These are phyloP conservation scores for Podaxis sp. DNA, from an alignment of 768 basidiomycete genomes.

Conservation along the genomic window DNA sequence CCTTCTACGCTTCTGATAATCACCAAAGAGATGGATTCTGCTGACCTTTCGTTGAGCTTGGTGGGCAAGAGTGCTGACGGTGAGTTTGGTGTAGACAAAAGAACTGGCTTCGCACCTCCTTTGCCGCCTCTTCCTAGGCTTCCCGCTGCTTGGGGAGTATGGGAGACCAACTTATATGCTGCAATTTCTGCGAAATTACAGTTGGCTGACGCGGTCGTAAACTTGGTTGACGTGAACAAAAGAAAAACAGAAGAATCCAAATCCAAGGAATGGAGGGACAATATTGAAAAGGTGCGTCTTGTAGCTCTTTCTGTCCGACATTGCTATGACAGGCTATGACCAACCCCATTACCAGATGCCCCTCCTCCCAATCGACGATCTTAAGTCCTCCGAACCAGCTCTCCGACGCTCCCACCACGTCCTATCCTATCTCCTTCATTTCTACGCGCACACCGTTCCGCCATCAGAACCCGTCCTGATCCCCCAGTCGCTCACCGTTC, in stretches of 20 bases:
- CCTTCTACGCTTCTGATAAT: too few relatives aligned
- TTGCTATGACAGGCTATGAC: not conserved
- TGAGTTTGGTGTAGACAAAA: constrained; percentile 81
- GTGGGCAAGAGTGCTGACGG: not conserved
- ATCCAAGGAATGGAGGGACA: constrained; percentile 53
- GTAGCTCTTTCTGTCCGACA: not conserved
- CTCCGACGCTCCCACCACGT: constrained; percentile 76
- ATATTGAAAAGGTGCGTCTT: constrained; percentile 45
- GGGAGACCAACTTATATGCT: constrained; percentile 61
- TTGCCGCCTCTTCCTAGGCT: constrained; percentile 66
- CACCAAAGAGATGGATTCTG: not conserved
- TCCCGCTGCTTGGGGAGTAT: constrained; percentile 59
- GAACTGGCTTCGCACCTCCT: constrained; percentile 92
- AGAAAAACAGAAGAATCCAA: constrained; percentile 16
- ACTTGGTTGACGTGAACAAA: constrained; percentile 33
- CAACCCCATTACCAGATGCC: constrained; percentile 44
- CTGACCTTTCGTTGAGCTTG: not conserved
- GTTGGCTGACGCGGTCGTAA: constrained; percentile 52
- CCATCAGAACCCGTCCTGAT: constrained; percentile 53
- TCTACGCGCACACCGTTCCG: constrained; percentile 71
- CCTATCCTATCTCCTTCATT: constrained; percentile 72
- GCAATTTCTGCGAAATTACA: constrained; percentile 49
- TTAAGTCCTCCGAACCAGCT: constrained; percentile 49
- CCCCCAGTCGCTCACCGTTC: constrained; percentile 71
- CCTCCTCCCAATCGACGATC: constrained; percentile 42